Conservation (phyloP, 768 basidiomycete species). For the Suillus subaureus region DNA sequence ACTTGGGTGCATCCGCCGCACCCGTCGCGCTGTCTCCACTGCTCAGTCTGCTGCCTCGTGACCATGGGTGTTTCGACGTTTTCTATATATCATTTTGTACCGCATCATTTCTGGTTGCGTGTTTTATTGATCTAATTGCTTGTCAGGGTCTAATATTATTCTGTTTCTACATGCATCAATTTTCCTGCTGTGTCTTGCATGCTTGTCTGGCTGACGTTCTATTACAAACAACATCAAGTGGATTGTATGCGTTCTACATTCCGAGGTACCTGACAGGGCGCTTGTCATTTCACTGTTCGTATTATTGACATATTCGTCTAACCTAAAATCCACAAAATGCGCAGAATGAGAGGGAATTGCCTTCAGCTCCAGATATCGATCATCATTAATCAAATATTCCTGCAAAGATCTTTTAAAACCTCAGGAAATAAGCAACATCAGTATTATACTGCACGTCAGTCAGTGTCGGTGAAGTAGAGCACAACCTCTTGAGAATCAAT, state of each 20-base stretch:
- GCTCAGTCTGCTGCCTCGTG: not conserved
- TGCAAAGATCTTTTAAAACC: no score
- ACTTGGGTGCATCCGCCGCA: not conserved
- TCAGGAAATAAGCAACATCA: no score
- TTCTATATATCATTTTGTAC: not conserved
- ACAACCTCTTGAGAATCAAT: no score
- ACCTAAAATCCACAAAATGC: no score
- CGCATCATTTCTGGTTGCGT: not conserved
- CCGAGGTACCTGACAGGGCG: no score
- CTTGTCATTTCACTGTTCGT: no score
- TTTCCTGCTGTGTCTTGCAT: not conserved
- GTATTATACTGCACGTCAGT: no score
- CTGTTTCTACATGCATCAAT: not conserved
- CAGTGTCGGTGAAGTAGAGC: no score
- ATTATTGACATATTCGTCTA: no score
- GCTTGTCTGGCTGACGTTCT: not conserved
- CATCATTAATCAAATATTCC: not conserved
- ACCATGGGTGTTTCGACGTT: not conserved
- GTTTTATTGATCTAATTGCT: not conserved
- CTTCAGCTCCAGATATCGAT: not conserved
- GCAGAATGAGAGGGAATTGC: not conserved
- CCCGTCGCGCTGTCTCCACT: not conserved
- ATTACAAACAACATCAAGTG: not conserved
- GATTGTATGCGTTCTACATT: not conserved
- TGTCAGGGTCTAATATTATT: not conserved